Conservation (phyloP, 2,329 filamentous ascomycete species). For the Fusarium sp. region DNA sequence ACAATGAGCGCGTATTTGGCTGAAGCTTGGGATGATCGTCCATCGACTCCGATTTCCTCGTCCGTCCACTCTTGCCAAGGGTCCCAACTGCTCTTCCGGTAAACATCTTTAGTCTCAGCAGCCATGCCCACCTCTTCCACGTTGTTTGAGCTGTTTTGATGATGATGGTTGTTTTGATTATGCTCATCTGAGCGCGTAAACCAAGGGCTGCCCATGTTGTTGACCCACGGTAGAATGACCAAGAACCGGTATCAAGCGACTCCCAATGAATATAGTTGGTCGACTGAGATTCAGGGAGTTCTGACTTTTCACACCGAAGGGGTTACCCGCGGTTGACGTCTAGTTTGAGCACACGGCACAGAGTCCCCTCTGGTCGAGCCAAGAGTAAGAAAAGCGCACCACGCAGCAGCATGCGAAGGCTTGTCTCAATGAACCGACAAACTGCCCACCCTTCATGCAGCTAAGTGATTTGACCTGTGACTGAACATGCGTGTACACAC, state of each 20-base stretch:
- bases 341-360: neutral
- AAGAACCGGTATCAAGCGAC: no score
- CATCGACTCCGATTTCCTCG: neutral
- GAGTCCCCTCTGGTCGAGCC: neutral
- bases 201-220: neutral
- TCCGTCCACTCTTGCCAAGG: slow-evolving; percentile 5
- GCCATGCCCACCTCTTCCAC: neutral
- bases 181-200: neutral
- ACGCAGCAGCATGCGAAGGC: neutral
- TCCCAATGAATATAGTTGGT: neutral
- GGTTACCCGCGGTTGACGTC: neutral
- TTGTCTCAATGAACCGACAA: neutral
- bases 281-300: neutral
- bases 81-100: neutral
- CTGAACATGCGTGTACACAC: neutral
- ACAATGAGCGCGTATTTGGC: slow-evolving; percentile 6
- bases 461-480: neutral
- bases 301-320: neutral
- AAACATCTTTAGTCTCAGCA: neutral
- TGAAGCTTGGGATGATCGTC: neutral
- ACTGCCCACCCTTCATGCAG: neutral
- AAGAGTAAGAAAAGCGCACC: neutral
- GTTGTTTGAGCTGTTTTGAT: neutral
- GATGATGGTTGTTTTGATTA: neutral
- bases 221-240: neutral